These are phyloP conservation scores for Alternaria viburni DNA, from an alignment of 2,329 filamentous ascomycete genomes.

Conservation along the genomic window DNA sequence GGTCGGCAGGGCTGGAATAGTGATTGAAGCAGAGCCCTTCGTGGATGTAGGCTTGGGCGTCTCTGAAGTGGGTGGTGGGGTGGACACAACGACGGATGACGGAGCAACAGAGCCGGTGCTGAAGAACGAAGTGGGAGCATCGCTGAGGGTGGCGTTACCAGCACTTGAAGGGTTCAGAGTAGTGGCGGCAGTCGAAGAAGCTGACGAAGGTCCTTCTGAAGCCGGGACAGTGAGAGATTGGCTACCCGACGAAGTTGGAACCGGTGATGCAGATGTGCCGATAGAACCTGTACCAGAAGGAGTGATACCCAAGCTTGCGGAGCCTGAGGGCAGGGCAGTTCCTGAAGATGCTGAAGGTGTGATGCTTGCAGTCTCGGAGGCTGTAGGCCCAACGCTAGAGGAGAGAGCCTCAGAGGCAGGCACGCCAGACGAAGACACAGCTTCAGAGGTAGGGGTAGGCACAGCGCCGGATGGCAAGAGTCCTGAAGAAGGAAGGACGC, in stretches of 20 bases:
- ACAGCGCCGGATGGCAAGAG: slow-evolving; percentile 5
- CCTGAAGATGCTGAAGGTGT: slow-evolving; percentile 4
- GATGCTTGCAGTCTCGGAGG: slow-evolving; percentile 12
- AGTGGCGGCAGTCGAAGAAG: slow-evolving; percentile 10
- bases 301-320: slow-evolving; percentile 5
- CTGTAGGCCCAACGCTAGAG: slow-evolving; percentile 9
- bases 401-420: slow-evolving; percentile 11
- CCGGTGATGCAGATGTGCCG: slow-evolving; percentile 13
- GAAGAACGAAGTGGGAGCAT: slow-evolving; percentile 8
- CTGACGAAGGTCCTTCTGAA: slow-evolving; percentile 21
- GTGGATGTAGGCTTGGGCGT: slow-evolving; percentile 1
- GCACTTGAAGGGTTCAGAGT: slow-evolving; percentile 10
- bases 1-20: slow-evolving; percentile 23
- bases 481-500: slow-evolving; percentile 11
- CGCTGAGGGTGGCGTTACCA: slow-evolving; percentile 17
- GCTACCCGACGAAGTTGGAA: slow-evolving; percentile 5
- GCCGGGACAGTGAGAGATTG: slow-evolving; percentile 22
- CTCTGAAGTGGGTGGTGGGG: slow-evolving; percentile 1
- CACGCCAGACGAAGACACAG: slow-evolving; percentile 14
- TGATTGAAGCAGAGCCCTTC: slow-evolving; percentile 13
- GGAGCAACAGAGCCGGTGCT: background rate
- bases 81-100: background rate
- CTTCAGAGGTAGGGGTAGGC: slow-evolving; percentile 9
- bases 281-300: slow-evolving; percentile 13
- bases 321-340: background rate